phyloP scores from a whole-genome alignment of 371 early-diverging fungal genomes.

The Mucor circinelloides region DNA sequence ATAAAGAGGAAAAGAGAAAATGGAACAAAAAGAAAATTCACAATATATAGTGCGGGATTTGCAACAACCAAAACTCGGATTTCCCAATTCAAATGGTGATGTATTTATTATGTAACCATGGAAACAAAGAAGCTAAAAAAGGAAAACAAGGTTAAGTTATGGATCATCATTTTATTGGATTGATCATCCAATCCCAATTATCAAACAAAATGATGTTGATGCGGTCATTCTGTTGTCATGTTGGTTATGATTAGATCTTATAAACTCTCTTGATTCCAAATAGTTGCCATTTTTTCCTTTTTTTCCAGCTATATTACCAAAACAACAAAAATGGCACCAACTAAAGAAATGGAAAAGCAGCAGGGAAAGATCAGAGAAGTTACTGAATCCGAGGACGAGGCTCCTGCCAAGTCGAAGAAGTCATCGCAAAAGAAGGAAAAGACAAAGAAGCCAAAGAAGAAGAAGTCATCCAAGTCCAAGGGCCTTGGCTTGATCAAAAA shows the following conservation, averaged over 20 bases:
- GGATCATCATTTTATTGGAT: not conserved
- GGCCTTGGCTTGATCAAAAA: slow-evolving; percentile 15
- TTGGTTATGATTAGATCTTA: not conserved
- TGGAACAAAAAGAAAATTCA: not conserved
- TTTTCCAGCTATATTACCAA: not conserved
- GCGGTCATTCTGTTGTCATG: slow-evolving; percentile 10
- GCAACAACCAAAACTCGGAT: not conserved
- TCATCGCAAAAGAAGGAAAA: slow-evolving; percentile 16
- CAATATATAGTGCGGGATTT: not conserved
- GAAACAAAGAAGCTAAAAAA: not conserved
- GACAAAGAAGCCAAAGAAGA: slow-evolving; percentile 22
- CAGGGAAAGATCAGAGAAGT: slow-evolving; percentile 10
- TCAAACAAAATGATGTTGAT: not conserved
- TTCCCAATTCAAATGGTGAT: not conserved
- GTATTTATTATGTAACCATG: not conserved
- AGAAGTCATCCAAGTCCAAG: slow-evolving; percentile 15
- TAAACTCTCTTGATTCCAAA: not conserved
- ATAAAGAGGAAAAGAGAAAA: not conserved
- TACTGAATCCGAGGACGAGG: slow-evolving; percentile 17
- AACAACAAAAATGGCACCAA: slow-evolving; percentile 18
- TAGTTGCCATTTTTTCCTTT: not conserved
- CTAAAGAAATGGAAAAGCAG: slow-evolving; percentile 20
- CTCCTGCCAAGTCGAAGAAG: slow-evolving; percentile 12
- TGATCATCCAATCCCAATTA: not conserved
- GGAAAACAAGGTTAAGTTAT: not conserved